Conservation (phyloP, 208 protist genomes). For the Leishmania amazonensis region DNA sequence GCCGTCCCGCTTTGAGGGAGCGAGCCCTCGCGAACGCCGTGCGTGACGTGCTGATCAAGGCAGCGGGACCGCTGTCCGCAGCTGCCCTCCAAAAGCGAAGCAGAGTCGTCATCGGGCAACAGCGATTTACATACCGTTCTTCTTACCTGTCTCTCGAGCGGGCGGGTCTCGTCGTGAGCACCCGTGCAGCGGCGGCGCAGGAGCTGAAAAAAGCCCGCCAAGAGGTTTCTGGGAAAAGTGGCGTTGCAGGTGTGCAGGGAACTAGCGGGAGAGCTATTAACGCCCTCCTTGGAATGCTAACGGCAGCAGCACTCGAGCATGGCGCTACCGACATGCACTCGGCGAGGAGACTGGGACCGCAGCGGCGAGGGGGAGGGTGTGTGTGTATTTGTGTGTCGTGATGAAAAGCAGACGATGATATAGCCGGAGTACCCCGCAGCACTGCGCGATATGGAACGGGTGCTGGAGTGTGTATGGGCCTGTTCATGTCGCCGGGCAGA, state of each 20-base stretch:
- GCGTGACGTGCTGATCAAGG: background rate
- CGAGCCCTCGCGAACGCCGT: background rate
- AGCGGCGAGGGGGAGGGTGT: background rate
- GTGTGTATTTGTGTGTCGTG: background rate
- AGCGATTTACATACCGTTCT: too few species aligned
- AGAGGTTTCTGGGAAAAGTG: constrained; percentile 18
- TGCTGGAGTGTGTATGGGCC: background rate
- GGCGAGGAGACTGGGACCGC: background rate
- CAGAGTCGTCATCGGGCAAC: background rate
- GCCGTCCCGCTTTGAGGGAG: background rate
- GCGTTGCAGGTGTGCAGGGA: constrained; percentile 15
- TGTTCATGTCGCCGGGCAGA: background rate
- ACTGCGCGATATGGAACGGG: background rate
- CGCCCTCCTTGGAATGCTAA: background rate
- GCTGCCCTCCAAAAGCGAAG: background rate
- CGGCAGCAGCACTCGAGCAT: background rate
- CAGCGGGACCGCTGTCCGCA: background rate
- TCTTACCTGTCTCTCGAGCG: background rate
- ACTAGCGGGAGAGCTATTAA: constrained; percentile 4
- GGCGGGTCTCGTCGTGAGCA: constrained; percentile 1
- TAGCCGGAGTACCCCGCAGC: background rate
- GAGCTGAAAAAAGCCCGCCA: background rate
- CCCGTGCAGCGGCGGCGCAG: background rate
- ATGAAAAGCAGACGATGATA: background rate
- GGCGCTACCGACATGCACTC: background rate